Evolutionary conservation across 441 rosid genomes (phyloP), one percentile per base, ranked within the genome.

Genomic region (Erodium texanum): DNA sequence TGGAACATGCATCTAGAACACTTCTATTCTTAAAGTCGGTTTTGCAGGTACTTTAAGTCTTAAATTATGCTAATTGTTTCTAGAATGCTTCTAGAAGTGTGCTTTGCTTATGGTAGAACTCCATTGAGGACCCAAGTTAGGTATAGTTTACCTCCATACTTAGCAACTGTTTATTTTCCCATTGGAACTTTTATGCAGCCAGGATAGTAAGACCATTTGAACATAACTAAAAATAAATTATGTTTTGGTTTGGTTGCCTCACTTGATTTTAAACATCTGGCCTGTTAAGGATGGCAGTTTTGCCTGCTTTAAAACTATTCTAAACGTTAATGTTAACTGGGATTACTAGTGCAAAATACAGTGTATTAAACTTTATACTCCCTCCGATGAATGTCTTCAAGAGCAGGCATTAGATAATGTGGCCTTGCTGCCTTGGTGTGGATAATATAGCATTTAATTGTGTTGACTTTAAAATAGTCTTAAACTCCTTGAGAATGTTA

Each of bases 21-120:
- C 96, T 94, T 74, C 78, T 91, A 67, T 92, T 86, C 81, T 79
- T 94, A 74, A 92, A 87, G 85, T 91, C 99, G 43, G 85, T 94
- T 82, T 71, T 84, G 69, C 89, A 94, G 97, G 99, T 94, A 86
- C 54, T 61, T 52, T 36, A 34, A 16, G 59, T 66, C 67, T 66
- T 52, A 58, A 62, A 67, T 73, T 73, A 16, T 64, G 32, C 62
- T 34, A 58, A 63, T 66, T 66, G 45, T 12, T 66, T 7, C 11
- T 64, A 20, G 56, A 45, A 72, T 52, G 43, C 19, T 67, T n/a
- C 22, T 4, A 7, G 38, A 15, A 29, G 5, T 29, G 4, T 63
- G 43, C 38, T 32, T 27, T 29, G 10, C 66, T 63, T 29, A n/a
- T 56, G 24, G 24, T 3, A 56, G 24, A 29, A 63, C 41, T 63